Percentiles rank a stretch among this genome's conserved stretches.
Conservation (phyloP, 345 rosid species). For the Mercurialis annua region DNA sequence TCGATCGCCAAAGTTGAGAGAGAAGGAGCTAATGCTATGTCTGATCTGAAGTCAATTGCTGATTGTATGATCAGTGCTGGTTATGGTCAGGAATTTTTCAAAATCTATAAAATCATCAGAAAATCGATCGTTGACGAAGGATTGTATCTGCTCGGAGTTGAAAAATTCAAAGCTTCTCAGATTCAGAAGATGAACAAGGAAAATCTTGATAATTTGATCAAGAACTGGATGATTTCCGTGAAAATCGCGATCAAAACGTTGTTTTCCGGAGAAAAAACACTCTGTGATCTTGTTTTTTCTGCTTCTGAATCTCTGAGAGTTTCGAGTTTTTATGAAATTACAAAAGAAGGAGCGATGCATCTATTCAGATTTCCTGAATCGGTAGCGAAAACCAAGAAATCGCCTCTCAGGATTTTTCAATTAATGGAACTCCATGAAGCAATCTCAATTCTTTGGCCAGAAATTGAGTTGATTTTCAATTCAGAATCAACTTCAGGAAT, state of each 20-base stretch:
- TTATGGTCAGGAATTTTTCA: conserved; percentile 64
- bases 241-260: conserved; percentile 50
- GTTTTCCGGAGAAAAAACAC: conserved; percentile 55
- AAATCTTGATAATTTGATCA: conserved; percentile 45
- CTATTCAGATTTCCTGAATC: conserved; percentile 60
- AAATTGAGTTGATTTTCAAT: conserved; percentile 20
- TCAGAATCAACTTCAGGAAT: conserved; percentile 17
- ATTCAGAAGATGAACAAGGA: conserved; percentile 58
- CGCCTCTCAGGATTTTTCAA: conserved; percentile 51
- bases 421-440: conserved; percentile 52
- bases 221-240: conserved; percentile 56
- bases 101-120: conserved; percentile 46
- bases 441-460: conserved; percentile 40
- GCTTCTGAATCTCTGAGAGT: conserved; percentile 48
- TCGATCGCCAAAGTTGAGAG: conserved; percentile 39
- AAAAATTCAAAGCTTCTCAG: conserved; percentile 42
- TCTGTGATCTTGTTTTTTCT: conserved; percentile 66
- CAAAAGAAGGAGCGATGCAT: conserved; percentile 57
- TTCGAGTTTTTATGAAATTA: conserved; percentile 61
- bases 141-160: conserved; percentile 56
- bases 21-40: conserved; percentile 34
- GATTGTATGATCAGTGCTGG: conserved; percentile 85
- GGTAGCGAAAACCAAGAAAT: conserved; percentile 46
- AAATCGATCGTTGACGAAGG: conserved; percentile 77
- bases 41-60: conserved; percentile 61